phyloP scores from a whole-genome alignment of 345 rosid species.

The Mallotus nudiflorus region DNA sequence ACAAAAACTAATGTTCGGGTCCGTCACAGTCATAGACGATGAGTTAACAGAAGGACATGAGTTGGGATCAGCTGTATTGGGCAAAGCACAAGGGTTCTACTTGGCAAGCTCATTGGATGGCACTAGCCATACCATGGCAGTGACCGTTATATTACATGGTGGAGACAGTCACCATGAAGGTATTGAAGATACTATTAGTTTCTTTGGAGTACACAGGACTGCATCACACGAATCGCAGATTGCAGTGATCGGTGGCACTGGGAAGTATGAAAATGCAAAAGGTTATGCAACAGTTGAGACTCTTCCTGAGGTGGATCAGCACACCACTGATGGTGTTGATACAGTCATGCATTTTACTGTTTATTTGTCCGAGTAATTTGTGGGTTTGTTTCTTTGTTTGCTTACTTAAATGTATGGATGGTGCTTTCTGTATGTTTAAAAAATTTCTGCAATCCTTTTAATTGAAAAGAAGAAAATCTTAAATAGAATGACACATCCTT shows the following conservation, averaged over 20 bases:
- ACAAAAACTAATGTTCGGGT: slow-evolving; percentile 85
- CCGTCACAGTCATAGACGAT: slow-evolving; percentile 80
- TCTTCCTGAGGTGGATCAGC: slow-evolving; percentile 64
- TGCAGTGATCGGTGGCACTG: slow-evolving; percentile 81
- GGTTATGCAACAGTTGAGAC: slow-evolving; percentile 77
- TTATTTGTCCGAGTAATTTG: slow-evolving; percentile 46
- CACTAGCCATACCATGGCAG: slow-evolving; percentile 78
- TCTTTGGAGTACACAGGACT: slow-evolving; percentile 86
- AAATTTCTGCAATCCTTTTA: background rate
- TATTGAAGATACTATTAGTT: slow-evolving; percentile 59
- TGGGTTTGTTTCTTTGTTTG: background rate
- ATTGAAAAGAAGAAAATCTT: background rate
- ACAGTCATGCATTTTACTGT: slow-evolving; percentile 67
- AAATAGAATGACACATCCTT: slow-evolving; percentile 2
- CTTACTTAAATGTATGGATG: no score
- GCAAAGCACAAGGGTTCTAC: slow-evolving; percentile 88
- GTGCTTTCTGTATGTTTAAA: no score
- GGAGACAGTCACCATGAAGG: slow-evolving; percentile 38
- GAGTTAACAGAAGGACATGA: slow-evolving; percentile 83
- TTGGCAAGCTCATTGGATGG: slow-evolving; percentile 88
- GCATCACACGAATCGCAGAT: slow-evolving; percentile 66
- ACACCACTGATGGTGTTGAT: slow-evolving; percentile 78
- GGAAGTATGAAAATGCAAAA: slow-evolving; percentile 68
- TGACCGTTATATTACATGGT: slow-evolving; percentile 56
- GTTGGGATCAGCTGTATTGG: slow-evolving; percentile 68